Evolutionary conservation across 192 early-diverging fungal species (phyloP), one percentile per base, ranked within the genome.

Genomic region (Obelidium mucronatum): DNA sequence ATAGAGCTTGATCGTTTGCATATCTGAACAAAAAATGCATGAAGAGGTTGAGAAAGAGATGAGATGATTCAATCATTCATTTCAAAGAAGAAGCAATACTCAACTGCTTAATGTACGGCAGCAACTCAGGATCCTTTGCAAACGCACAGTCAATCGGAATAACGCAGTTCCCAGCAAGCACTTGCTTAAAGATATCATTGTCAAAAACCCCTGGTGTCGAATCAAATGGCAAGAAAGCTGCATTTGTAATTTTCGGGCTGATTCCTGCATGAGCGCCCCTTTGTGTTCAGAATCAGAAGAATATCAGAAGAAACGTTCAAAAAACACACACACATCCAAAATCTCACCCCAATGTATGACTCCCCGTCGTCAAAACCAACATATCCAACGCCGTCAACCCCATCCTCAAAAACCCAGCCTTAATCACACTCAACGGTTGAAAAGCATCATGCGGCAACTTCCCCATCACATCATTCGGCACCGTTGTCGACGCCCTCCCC

Each of bases 191-290:
- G 4, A 80, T 70, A 34, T 80, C 71, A 36, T 82, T 82, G 55
- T 82, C 81, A 76, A 82, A 82, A 5, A 82, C 75, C 3, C 73
- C 78, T 2, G 81, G 81, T 1, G 81, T 82, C 6, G 19, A 26
- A 48, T 82, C 81, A 52, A 82, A 82, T 24, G 81, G 81, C 37
- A 31, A 61, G 48, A 82, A 82, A 4, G 35, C 26, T 22, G 56
- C 35, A 11, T 67, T 76, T 31, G 80, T 82, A 5, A 79, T 30
- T 34, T 59, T 39, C 8, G 78, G 80, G 2, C 65, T 72, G 34
- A 81, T 75, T 8, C 26, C 60, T 26, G 24, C 37, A 33, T 74
- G 72, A 15, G 72, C 72, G 3, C 72, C 72, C 13, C 72, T 72
- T n/a, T n/a, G n/a, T n/a, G n/a, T n/a, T n/a, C n/a, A n/a, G n/a